These are phyloP conservation scores for Punica granatum DNA, from an alignment of 345 rosid species.

Conservation along the genomic window DNA sequence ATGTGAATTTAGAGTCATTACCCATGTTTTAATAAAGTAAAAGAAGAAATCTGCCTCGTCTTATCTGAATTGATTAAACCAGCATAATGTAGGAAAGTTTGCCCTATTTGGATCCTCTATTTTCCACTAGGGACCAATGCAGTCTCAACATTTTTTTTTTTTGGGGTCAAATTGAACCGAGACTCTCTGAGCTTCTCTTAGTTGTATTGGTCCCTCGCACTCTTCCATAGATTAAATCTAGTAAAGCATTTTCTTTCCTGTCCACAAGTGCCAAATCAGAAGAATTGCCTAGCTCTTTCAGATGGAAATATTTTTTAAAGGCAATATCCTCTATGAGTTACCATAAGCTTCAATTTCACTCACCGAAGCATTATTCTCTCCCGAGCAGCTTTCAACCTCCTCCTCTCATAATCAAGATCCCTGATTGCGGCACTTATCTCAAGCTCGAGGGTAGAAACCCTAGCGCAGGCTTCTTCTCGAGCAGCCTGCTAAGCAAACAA, in stretches of 20 bases:
- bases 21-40: neutral
- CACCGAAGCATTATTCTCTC: slow-evolving; percentile 99
- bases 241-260: no score
- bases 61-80: neutral
- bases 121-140: neutral
- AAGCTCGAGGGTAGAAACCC: slow-evolving; percentile 80
- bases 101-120: neutral
- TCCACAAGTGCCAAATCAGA: neutral
- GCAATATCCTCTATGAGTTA: neutral
- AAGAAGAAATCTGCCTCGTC: neutral
- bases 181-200: neutral
- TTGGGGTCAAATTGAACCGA: no score
- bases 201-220: neutral
- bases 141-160: neutral
- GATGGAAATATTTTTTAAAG: neutral
- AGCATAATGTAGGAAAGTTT: neutral
- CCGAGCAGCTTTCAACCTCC: slow-evolving; percentile 87
- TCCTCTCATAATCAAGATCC: slow-evolving; percentile 90
- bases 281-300: neutral
- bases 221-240: neutral
- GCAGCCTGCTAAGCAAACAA: slow-evolving; percentile 93
- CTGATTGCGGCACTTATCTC: slow-evolving; percentile 71
- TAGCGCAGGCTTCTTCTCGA: slow-evolving; percentile 97
- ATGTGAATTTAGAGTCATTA: neutral
- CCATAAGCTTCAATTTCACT: slow-evolving; percentile 16